phyloP scores from a whole-genome alignment of 192 early-diverging fungal genomes.

The Gonapodya prolifera region DNA sequence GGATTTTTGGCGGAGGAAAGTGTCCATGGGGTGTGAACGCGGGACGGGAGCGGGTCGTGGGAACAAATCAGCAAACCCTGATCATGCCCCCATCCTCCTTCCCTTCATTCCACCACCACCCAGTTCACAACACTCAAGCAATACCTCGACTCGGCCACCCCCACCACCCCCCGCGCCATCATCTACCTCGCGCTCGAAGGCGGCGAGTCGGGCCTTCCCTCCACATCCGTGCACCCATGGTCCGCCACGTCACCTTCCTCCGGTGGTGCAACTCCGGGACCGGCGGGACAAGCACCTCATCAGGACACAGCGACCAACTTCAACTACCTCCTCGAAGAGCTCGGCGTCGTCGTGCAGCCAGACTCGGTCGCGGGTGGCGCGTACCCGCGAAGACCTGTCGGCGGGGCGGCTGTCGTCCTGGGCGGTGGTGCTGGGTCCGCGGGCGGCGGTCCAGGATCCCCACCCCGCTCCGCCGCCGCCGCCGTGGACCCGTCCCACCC shows the following conservation, averaged over 20 bases:
- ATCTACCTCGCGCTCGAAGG: conserved; percentile 47
- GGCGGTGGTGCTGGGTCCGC: not conserved
- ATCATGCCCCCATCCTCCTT: conserved; percentile 1
- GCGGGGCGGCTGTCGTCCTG: not conserved
- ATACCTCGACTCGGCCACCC: conserved; percentile 30
- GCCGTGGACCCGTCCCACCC: not conserved
- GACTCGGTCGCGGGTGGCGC: not conserved
- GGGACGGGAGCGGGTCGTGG: no score
- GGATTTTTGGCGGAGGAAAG: no score
- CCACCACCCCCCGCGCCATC: conserved; percentile 32
- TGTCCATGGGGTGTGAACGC: no score
- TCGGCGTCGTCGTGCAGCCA: conserved; percentile 46
- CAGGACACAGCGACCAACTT: conserved; percentile 34
- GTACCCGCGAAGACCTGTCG: not conserved
- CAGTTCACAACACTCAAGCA: conserved; percentile 42
- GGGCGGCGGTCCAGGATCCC: not conserved
- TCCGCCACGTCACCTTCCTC: not conserved
- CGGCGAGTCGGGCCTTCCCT: conserved; percentile 23
- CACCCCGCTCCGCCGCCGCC: not conserved
- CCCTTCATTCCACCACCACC: not conserved
- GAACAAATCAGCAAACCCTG: not conserved
- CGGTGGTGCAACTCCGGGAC: not conserved
- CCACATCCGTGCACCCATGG: not conserved
- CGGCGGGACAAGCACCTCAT: not conserved
- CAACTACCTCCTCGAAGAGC: conserved; percentile 54